phyloP scores from a whole-genome alignment of 805 yeast species.

The Candida pini region DNA sequence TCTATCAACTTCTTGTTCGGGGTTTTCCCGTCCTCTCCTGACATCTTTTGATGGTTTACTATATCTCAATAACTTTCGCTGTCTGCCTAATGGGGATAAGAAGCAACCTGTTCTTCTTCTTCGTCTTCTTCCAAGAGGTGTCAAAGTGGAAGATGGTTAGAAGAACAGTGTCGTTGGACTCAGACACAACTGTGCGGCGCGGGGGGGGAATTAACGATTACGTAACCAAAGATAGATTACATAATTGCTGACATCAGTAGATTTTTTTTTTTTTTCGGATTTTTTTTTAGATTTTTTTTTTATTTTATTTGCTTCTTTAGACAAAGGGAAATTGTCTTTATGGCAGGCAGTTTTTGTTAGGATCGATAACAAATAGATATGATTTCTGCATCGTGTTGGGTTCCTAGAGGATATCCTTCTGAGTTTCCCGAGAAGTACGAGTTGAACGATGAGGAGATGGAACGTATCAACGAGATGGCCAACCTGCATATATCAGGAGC shows the following conservation, averaged over 20 bases:
- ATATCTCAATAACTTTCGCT: no score
- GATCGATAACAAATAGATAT: conserved; percentile 30
- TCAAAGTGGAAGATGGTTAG: no score
- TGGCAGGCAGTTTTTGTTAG: background rate
- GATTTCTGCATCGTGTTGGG: conserved; percentile 94
- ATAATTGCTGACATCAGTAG: background rate
- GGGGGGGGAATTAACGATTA: no score
- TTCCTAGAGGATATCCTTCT: conserved; percentile 91
- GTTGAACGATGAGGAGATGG: conserved; percentile 88
- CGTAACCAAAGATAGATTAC: background rate
- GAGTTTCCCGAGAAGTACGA: conserved; percentile 90
- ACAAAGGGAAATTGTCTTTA: no score
- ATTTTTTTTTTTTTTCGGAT: background rate
- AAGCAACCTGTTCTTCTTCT: no score
- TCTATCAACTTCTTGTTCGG: conserved; percentile 38
- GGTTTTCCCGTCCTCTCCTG: conserved; percentile 1
- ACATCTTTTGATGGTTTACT: no score
- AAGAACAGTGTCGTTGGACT: no score
- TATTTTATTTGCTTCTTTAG: background rate
- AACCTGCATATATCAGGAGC: conserved; percentile 77
- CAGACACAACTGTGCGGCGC: no score
- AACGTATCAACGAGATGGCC: conserved; percentile 80
- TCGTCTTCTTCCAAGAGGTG: no score
- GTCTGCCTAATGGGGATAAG: no score
- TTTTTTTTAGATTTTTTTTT: background rate